Evolutionary conservation across 1,284 basidiomycete species (phyloP).

Genomic region (Xerocomus amazonicus): DNA sequence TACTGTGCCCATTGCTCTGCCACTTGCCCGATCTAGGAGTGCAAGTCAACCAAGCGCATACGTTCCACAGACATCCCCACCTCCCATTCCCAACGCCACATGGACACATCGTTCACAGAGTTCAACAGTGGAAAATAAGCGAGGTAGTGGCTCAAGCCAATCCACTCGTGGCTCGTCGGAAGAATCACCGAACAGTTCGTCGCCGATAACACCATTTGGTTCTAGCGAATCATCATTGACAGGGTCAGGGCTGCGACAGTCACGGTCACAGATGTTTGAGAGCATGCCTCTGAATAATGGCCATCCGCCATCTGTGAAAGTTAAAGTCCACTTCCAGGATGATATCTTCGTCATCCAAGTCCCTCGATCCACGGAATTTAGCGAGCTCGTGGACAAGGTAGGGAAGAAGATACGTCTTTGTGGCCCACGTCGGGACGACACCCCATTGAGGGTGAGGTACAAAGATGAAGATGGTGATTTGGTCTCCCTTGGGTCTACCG

Average conservation of each 20-base stretch:
- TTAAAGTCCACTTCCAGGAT: constrained; percentile 86
- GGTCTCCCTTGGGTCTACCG: constrained; percentile 80
- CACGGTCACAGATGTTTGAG: constrained; percentile 52
- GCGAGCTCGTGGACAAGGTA: constrained; percentile 84
- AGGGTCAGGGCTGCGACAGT: constrained; percentile 50
- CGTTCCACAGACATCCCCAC: constrained; percentile 51
- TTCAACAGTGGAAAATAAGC: constrained; percentile 53
- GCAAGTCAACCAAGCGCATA: constrained; percentile 74
- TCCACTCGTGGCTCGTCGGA: constrained; percentile 72
- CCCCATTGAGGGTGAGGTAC: constrained; percentile 82
- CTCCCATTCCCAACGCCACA: constrained; percentile 53
- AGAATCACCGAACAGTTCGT: constrained; percentile 75
- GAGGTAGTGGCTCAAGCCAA: constrained; percentile 76
- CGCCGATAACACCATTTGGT: constrained; percentile 81
- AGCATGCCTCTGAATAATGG: constrained; percentile 32
- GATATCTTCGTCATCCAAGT: constrained; percentile 94
- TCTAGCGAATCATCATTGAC: constrained; percentile 75
- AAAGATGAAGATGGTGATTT: constrained; percentile 90
- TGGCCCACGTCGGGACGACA: constrained; percentile 70
- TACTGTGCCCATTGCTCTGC: constrained; percentile 26
- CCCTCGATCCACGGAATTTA: constrained; percentile 70
- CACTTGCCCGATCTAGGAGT: constrained; percentile 60
- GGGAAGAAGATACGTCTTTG: constrained; percentile 89
- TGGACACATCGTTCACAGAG: constrained; percentile 52
- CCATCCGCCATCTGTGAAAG: constrained; percentile 56